Percentiles rank a stretch among this genome's conserved stretches.
phyloP scores from a whole-genome alignment of 805 yeast species.

The Myxozyma mucilagina region DNA sequence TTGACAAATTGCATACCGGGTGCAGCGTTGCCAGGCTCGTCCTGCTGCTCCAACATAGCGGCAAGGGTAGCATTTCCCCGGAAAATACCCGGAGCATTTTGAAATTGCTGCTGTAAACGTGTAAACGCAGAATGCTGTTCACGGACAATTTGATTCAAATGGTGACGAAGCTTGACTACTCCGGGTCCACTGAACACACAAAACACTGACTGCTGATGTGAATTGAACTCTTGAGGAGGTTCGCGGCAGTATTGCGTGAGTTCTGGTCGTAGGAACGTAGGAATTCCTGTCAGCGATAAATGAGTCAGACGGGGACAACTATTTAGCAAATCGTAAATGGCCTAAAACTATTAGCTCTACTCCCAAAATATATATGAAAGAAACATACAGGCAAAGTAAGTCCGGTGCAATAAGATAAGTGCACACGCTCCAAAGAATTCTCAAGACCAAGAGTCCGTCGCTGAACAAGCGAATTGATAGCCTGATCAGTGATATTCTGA shows the following conservation, averaged over 20 bases:
- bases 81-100: background rate
- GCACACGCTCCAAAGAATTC: conserved; percentile 88
- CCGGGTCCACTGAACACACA: conserved; percentile 95
- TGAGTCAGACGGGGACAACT: conserved; percentile 87
- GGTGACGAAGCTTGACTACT: conserved; percentile 70
- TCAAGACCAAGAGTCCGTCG: conserved; percentile 60
- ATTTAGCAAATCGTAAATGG: conserved; percentile 71
- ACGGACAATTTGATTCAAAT: conserved; percentile 47
- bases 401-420: conserved; percentile 84
- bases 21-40: background rate
- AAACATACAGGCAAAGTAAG: conserved; percentile 54
- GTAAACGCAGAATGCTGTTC: conserved; percentile 12
- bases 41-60: background rate
- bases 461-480: conserved; percentile 63
- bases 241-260: conserved; percentile 84
- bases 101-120: conserved; percentile 18
- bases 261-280: conserved; percentile 83
- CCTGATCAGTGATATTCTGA: conserved; percentile 80
- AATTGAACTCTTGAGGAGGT: conserved; percentile 89
- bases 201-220: conserved; percentile 77
- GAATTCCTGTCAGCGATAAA: conserved; percentile 85
- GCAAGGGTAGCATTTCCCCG: background rate
- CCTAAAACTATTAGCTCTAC: conserved; percentile 38
- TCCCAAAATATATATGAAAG: background rate
- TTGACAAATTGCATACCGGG: background rate